These are phyloP conservation scores for Dillenia turbinata DNA, from an alignment of 164 flowering plant species.

Conservation along the genomic window DNA sequence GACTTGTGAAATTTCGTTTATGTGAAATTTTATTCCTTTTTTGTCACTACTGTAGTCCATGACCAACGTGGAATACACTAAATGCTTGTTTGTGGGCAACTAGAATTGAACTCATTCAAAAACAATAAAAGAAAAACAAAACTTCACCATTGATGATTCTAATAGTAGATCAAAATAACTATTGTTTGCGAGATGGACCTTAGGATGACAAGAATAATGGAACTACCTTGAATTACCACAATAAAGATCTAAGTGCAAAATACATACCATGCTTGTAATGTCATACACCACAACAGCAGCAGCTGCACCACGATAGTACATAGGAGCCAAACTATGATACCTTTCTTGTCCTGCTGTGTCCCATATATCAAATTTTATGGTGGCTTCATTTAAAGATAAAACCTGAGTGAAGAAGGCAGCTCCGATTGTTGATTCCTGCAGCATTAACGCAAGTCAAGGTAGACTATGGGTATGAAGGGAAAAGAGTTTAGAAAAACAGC, in stretches of 20 bases:
- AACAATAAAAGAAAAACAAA: no score
- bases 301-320: conserved; percentile 95
- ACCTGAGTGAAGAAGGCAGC: conserved; percentile 90
- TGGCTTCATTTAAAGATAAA: conserved; percentile 61
- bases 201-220: no score
- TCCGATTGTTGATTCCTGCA: conserved; percentile 91
- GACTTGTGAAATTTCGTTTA: no score
- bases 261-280: conserved; percentile 64
- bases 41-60: no score
- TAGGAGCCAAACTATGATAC: conserved; percentile 82
- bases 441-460: conserved; percentile 3
- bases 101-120: no score
- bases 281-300: conserved; percentile 89
- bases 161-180: no score
- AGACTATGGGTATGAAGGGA: neutral
- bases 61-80: no score
- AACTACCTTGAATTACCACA: no score
- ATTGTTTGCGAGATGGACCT: no score
- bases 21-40: no score
- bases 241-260: neutral
- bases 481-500: neutral
- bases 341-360: conserved; percentile 91
- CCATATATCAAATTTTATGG: conserved; percentile 87
- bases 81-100: no score
- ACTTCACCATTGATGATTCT: no score